These are phyloP conservation scores for Pseudocercospora ulei DNA, from an alignment of 2,329 filamentous ascomycete species.

Conservation along the genomic window DNA sequence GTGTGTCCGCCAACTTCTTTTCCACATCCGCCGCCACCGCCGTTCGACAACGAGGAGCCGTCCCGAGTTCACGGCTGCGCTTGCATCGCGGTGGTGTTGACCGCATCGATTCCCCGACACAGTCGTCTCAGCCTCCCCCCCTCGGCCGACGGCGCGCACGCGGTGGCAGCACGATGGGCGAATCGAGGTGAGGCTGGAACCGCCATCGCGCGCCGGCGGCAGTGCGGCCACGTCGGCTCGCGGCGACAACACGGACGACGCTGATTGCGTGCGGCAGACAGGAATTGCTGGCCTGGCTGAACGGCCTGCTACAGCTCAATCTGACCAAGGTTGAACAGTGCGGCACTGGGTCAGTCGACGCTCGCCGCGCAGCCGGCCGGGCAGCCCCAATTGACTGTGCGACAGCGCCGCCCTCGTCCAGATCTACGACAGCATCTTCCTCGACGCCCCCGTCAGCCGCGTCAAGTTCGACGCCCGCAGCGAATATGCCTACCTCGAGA, in stretches of 20 bases:
- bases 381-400: constrained; percentile 20
- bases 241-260: neutral
- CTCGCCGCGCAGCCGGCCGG: constrained; percentile 14
- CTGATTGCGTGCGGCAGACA: constrained; percentile 53
- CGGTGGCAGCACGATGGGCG: constrained; percentile 22
- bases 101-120: neutral
- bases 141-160: constrained; percentile 2
- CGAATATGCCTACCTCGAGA: constrained; percentile 95
- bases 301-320: constrained; percentile 95
- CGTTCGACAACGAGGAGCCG: too few species aligned
- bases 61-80: too few species aligned
- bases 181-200: constrained; percentile 14
- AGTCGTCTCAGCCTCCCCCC: too few species aligned
- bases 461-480: constrained; percentile 98
- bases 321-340: constrained; percentile 98
- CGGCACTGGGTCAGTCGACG: constrained; percentile 71
- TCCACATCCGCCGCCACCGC: too few species aligned
- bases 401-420: constrained; percentile 86
- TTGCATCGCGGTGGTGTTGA: too few species aligned
- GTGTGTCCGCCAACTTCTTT: too few species aligned
- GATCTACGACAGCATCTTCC: constrained; percentile 96
- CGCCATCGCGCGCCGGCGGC: neutral
- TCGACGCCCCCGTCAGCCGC: constrained; percentile 84
- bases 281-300: constrained; percentile 91
- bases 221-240: neutral